phyloP scores from a whole-genome alignment of 306 rosid genomes.

The Carpinus fangiana region DNA sequence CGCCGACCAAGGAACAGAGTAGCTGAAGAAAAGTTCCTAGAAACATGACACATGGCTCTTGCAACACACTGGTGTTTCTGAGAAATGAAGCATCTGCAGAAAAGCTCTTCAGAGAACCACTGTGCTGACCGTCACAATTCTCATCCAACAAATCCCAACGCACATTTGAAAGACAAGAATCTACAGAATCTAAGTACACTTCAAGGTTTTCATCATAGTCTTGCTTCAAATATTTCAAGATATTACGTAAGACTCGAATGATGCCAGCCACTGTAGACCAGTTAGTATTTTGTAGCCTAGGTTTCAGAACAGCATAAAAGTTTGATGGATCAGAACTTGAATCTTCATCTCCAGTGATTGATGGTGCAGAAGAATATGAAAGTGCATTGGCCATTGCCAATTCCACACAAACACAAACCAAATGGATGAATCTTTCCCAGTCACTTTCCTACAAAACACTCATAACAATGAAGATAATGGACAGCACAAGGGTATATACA shows the following conservation, averaged over 20 bases:
- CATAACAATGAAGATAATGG: slow-evolving; percentile 2
- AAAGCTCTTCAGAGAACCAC: slow-evolving; percentile 27
- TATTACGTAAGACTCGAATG: slow-evolving; percentile 49
- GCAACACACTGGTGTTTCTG: slow-evolving; percentile 21
- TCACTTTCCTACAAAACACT: slow-evolving; percentile 41
- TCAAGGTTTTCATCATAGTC: slow-evolving; percentile 45
- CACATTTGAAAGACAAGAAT: slow-evolving; percentile 51
- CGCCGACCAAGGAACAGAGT: slow-evolving; percentile 74
- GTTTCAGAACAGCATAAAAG: slow-evolving; percentile 31
- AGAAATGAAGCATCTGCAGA: slow-evolving; percentile 20
- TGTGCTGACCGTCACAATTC: slow-evolving; percentile 27
- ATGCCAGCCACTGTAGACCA: slow-evolving; percentile 64
- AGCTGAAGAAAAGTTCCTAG: slow-evolving; percentile 75
- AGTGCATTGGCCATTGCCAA: slow-evolving; percentile 40
- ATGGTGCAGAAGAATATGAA: slow-evolving; percentile 19
- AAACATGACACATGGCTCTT: slow-evolving; percentile 43
- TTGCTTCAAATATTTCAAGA: slow-evolving; percentile 55
- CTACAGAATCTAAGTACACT: slow-evolving; percentile 52
- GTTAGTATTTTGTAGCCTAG: slow-evolving; percentile 47
- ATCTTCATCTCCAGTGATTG: slow-evolving; percentile 33
- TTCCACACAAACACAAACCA: slow-evolving; percentile 50
- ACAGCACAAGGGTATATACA: slow-evolving; percentile 5
- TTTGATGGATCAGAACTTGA: slow-evolving; percentile 29
- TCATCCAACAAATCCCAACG: slow-evolving; percentile 57
- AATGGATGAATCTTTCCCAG: slow-evolving; percentile 44